Percentiles rank a stretch among this genome's conserved stretches.
phyloP scores from a whole-genome alignment of 1,139 yeast genomes.

The Lodderomyces jiufengensis region DNA sequence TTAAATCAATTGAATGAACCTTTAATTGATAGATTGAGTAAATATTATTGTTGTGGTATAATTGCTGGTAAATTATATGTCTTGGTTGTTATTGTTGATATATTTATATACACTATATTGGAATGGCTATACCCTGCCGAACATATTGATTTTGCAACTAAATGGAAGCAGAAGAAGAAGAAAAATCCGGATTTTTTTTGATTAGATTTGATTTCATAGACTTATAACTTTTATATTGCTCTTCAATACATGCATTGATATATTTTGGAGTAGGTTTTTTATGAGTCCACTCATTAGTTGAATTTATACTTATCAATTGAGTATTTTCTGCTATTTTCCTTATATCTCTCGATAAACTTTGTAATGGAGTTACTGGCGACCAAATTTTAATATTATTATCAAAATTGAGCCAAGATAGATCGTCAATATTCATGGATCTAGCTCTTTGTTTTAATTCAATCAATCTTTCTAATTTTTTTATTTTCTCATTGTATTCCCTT shows the following conservation, averaged over 20 bases:
- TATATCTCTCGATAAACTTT: conserved; percentile 14
- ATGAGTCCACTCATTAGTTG: conserved; percentile 6
- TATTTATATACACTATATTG: conserved; percentile 56
- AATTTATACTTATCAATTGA: conserved; percentile 8
- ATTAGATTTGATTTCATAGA: conserved; percentile 4
- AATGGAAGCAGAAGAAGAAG: conserved; percentile 62
- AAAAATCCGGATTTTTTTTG: neutral
- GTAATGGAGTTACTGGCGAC: conserved; percentile 9
- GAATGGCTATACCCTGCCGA: conserved; percentile 70
- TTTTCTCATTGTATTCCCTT: conserved; percentile 26
- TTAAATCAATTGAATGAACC: conserved; percentile 43
- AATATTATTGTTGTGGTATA: conserved; percentile 70
- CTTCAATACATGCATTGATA: conserved; percentile 15
- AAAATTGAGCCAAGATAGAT: conserved; percentile 19
- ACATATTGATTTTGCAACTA: conserved; percentile 65
- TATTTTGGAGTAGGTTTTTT: conserved; percentile 19
- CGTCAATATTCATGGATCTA: conserved; percentile 8
- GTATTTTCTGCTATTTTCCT: conserved; percentile 16
- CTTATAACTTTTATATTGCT: conserved; percentile 11
- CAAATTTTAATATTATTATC: neutral
- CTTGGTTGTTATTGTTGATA: conserved; percentile 75
- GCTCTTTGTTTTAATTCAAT: conserved; percentile 28
- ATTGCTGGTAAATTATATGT: conserved; percentile 85
- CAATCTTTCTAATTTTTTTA: conserved; percentile 36
- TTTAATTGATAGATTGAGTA: conserved; percentile 46